phyloP scores from a whole-genome alignment of 192 early-diverging fungal genomes.

The Coemansia sp. region DNA sequence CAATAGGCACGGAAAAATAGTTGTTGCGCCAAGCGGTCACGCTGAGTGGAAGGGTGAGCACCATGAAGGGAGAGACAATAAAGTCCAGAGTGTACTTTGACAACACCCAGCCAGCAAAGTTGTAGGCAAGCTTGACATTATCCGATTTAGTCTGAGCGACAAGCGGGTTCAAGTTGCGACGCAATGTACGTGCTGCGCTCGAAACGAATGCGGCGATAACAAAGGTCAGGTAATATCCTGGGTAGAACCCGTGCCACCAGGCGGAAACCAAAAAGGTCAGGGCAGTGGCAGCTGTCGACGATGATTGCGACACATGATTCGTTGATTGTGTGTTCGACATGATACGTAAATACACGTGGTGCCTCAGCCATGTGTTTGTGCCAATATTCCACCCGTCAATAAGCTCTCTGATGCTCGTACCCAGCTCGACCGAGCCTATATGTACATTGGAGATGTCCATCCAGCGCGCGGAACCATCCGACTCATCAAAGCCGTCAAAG shows the following conservation, averaged over 20 bases:
- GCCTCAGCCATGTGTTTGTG: conserved; percentile 83
- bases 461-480: conserved; percentile 60
- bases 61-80: conserved; percentile 66
- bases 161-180: conserved; percentile 54
- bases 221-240: conserved; percentile 80
- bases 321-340: not conserved
- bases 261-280: conserved; percentile 81
- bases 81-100: conserved; percentile 70
- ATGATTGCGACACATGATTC: conserved; percentile 3
- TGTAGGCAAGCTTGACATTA: conserved; percentile 59
- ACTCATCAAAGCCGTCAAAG: conserved; percentile 65
- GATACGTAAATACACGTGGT: conserved; percentile 80
- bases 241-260: conserved; percentile 95
- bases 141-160: not conserved
- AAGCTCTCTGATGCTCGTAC: conserved; percentile 69
- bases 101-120: conserved; percentile 65
- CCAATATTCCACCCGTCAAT: conserved; percentile 89
- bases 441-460: conserved; percentile 76
- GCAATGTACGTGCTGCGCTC: conserved; percentile 57
- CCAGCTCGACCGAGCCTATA: conserved; percentile 71
- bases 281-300: conserved; percentile 58
- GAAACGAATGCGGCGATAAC: conserved; percentile 59
- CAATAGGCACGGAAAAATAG: conserved; percentile 65
- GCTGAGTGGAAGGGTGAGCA: conserved; percentile 58
- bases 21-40: conserved; percentile 60